A percentile compares a stretch with the other conserved stretches of the same genome.
phyloP scores from a whole-genome alignment of 148 eudicot species.

The Spergularia bocconei region DNA sequence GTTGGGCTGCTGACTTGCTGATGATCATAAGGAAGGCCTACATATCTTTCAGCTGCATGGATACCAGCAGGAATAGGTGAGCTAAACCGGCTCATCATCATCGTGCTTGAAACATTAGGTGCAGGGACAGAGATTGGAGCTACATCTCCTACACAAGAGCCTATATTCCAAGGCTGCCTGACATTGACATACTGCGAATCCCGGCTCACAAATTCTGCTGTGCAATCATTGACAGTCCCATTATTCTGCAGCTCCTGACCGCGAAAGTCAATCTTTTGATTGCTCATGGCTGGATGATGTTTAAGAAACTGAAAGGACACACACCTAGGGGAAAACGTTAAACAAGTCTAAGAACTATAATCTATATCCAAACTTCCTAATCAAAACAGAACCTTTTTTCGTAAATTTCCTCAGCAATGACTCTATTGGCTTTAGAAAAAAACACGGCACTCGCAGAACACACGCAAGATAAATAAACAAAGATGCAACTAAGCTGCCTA shows the following conservation, averaged over 20 bases:
- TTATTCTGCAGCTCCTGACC: constrained; percentile 25
- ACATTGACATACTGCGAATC: constrained; percentile 24
- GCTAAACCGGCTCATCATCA: constrained; percentile 17
- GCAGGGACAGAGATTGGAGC: constrained; percentile 24
- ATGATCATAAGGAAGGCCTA: constrained; percentile 30
- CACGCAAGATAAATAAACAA: constrained; percentile 23
- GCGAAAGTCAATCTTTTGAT: constrained; percentile 34
- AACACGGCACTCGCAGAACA: constrained; percentile 22
- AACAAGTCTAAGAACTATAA: not conserved
- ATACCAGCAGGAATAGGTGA: constrained; percentile 29
- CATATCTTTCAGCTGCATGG: constrained; percentile 24
- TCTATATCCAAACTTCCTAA: not conserved
- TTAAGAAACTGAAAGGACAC: constrained; percentile 15
- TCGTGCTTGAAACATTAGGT: constrained; percentile 23
- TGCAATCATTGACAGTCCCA: constrained; percentile 28
- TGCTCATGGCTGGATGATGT: constrained; percentile 30
- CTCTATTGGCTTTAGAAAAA: not conserved
- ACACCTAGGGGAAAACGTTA: not conserved
- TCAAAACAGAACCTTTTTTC: not conserved
- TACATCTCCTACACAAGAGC: constrained; percentile 26
- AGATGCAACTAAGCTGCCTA: constrained; percentile 21
- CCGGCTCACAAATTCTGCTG: constrained; percentile 24
- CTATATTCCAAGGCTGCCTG: constrained; percentile 35
- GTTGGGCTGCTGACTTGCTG: constrained; percentile 28
- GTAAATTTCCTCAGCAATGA: not conserved